Base-by-base conservation (phyloP, 805 yeast species). In the Pichia membranifaciens region DNA sequence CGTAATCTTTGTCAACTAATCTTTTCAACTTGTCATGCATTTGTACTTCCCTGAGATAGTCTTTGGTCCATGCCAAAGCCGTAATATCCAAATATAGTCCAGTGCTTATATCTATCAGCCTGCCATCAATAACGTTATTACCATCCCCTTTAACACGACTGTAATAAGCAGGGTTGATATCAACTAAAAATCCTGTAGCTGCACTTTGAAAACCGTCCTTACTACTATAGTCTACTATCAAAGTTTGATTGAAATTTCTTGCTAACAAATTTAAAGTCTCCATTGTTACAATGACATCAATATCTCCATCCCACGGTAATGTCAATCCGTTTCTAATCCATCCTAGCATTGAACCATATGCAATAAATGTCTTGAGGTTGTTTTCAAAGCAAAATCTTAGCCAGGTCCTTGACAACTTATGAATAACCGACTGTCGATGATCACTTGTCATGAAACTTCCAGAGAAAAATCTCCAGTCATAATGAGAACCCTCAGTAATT, bases 271-370 rank as follows among this genome's bases (percentile, higher is more conserved):
- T 62, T 43, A 78, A 57, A 33, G 75, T 73, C 2, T 52, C 56
- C 49, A 75, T 72, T 1, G 84, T 74, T 57, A 80, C 64, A 55
- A 79, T 83, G n/a, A 78, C 82, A 63, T 81, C 85, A 31, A 77
- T 62, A 55, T 80, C 84, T 39, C 69, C 67, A 59, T 80, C 86
- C 82, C 83, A 81, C 7, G 82, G 81, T 52, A 81, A 66, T 5
- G 70, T 64, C 49, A 76, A 59, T 0, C 82, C 84, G 57, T 76
- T 78, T 73, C 78, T 79, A 53, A 75, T 73, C 76, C 81, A 81
- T 7, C 83, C 81, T 23, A 81, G 68, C 49, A 81, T 65, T 9
- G 84, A 67, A 2, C 87, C 87, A 60, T 80, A 84, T 5, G 82
- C 77, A 32, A 81, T 69, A 84, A 86, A 82, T 0, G 83, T 73